phyloP scores from a whole-genome alignment of 2,329 filamentous ascomycete species.

The Paraphoma chrysanthemicola region DNA sequence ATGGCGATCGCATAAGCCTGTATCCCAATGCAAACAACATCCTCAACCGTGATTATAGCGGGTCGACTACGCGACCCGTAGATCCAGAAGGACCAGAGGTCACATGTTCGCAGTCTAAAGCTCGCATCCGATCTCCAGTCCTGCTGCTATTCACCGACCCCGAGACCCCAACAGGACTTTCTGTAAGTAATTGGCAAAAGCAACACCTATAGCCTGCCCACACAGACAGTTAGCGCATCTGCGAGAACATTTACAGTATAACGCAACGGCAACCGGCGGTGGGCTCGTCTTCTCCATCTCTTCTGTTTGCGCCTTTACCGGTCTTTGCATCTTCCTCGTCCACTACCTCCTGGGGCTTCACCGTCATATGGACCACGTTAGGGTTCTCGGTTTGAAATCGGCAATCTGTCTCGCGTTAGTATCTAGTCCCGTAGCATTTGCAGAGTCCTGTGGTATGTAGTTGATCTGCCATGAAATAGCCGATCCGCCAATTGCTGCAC shows the following conservation, averaged over 20 bases:
- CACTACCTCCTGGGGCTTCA: constrained; percentile 82
- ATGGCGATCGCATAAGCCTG: too few relatives aligned
- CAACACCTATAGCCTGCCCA: not conserved
- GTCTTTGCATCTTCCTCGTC: constrained; percentile 80
- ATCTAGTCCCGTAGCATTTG: not conserved
- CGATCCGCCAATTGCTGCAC: constrained; percentile 12
- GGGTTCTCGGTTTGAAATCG: constrained; percentile 75
- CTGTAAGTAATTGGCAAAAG: too few relatives aligned
- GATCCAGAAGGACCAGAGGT: too few relatives aligned
- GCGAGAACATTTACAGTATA: constrained; percentile 58
- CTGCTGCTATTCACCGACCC: too few relatives aligned
- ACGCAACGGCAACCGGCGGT: constrained; percentile 69
- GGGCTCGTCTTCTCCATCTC: constrained; percentile 63
- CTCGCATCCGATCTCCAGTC: too few relatives aligned
- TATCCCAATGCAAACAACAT: not conserved
- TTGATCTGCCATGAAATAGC: not conserved
- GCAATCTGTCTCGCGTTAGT: constrained; percentile 65
- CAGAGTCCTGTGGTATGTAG: too few relatives aligned
- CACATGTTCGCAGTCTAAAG: too few relatives aligned
- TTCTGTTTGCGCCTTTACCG: constrained; percentile 60
- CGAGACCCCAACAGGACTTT: too few relatives aligned
- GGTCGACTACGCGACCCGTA: too few relatives aligned
- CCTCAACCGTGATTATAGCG: not conserved
- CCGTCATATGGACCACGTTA: constrained; percentile 94
- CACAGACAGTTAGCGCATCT: constrained; percentile 3